Percentiles rank a stretch among this genome's conserved stretches.
Conservation (phyloP, 2,329 filamentous ascomycete species). For the Ilyonectria mors-panacis region DNA sequence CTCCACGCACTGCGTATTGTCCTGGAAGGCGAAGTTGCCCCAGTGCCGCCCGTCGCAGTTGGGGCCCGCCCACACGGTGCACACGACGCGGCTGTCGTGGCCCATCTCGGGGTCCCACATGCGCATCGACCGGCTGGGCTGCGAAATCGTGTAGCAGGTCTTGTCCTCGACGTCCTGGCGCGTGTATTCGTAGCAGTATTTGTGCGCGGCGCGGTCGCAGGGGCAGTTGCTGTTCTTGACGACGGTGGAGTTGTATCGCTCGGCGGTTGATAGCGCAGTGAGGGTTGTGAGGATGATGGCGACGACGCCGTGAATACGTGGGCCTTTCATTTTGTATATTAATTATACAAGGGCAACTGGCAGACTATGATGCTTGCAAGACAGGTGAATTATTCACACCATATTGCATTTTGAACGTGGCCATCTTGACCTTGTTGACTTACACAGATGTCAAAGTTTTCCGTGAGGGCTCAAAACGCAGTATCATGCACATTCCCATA, state of each 20-base stretch:
- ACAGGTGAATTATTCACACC: too few species aligned
- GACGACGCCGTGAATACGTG: not conserved
- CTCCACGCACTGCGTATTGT: constrained; percentile 15
- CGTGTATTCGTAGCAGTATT: constrained; percentile 15
- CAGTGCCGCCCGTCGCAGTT: constrained; percentile 3
- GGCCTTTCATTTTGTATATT: not conserved
- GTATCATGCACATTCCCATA: not conserved
- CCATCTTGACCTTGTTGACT: constrained; percentile 5
- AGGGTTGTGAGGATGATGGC: not conserved
- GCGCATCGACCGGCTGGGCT: constrained; percentile 24
- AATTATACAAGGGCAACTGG: not conserved
- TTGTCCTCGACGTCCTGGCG: constrained; percentile 7
- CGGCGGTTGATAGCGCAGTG: not conserved
- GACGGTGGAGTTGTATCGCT: constrained; percentile 12
- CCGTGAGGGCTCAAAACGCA: not conserved
- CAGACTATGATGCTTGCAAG: not conserved
- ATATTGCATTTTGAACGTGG: not conserved
- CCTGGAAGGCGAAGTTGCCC: not conserved
- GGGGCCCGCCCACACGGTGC: constrained; percentile 3
- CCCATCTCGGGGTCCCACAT: constrained; percentile 8
- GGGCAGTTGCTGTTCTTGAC: constrained; percentile 27
- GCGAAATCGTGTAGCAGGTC: constrained; percentile 13
- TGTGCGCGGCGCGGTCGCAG: constrained; percentile 18
- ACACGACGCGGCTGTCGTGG: constrained; percentile 8
- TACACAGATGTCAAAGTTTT: constrained; percentile 10